phyloP scores from a whole-genome alignment of 495 filamentous ascomycete species.

The Penicillium diatomitis region DNA sequence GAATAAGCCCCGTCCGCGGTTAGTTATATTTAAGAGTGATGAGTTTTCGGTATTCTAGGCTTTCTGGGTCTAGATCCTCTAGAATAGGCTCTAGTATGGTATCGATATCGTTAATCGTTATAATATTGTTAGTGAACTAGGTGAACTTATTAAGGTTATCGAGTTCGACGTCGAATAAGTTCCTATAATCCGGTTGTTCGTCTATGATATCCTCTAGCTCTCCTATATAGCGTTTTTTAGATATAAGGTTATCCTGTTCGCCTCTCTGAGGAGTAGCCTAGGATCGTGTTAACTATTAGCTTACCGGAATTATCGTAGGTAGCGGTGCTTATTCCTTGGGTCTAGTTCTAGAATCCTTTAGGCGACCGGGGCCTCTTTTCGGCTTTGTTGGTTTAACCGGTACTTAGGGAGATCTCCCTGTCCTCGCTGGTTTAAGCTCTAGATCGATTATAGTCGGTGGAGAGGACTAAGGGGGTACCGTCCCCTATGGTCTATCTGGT shows the following conservation, averaged over 20 bases:
- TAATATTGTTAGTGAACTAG: background rate
- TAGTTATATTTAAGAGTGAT: background rate
- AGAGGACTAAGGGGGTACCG: background rate
- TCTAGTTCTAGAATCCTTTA: background rate
- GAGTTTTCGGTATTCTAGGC: slow-evolving; percentile 1
- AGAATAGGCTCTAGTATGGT: background rate
- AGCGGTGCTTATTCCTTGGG: slow-evolving; percentile 1
- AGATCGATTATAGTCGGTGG: background rate
- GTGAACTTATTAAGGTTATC: background rate
- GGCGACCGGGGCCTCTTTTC: slow-evolving; percentile 1
- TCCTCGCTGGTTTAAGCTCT: background rate
- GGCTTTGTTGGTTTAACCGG: no score
- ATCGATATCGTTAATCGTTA: slow-evolving; percentile 1
- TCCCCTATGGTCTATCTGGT: background rate
- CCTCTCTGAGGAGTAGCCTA: no score
- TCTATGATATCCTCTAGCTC: background rate
- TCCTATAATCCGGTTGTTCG: background rate
- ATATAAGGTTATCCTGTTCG: background rate
- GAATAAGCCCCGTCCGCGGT: background rate
- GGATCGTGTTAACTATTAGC: no score
- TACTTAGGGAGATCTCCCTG: no score
- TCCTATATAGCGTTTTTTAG: background rate
- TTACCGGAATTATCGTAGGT: no score
- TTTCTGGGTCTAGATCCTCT: slow-evolving; percentile 1
- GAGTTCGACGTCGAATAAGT: background rate